Evolutionary conservation across 306 rosid genomes (phyloP), one percentile per base, ranked within the genome.

Genomic region (Cucurbita ficifolia): DNA sequence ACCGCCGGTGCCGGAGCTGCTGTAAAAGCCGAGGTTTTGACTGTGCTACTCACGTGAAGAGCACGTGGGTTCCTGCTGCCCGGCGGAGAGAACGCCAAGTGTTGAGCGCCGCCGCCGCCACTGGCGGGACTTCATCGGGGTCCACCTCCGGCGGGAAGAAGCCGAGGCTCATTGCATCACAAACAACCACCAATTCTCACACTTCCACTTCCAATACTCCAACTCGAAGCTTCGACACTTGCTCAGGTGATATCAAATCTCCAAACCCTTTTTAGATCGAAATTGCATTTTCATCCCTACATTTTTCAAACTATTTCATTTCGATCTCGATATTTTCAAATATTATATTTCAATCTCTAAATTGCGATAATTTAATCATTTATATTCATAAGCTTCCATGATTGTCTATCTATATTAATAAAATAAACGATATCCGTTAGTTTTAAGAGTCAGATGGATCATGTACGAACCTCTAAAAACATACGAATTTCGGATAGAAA

Each of bases 11-110:
- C 40, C 36, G 74, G 56, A 69, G 55, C 19, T 69, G 74, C 40
- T 69, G 74, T 5, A 69, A 69, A 46, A 50, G 74, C 55, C 74
- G 74, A 1, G 74, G 74, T 1, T 69, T 46, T 21, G 39, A 69
- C 8, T 69, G 74, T 69, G 8, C 74, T 7, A 69, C 74, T 16
- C 73, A 67, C 33, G 35, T 48, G 35, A 19, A 39, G 73, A 67
- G 73, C 73, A 67, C 73, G 17, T 46, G 74, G 74, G 57, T 69
- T 40, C 55, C 74, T 5, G 74, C 74, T 5, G 74, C 74, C 1
- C n/a, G 74, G 38, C 18, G 74, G 40, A 46, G 74, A 50, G 40
- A 69, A 19, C 45, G 60, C 21, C 75, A 52, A 61, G 36, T 71
- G 61, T 8, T n/a, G 75, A 13, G 3, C 8, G 75, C 61, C 11